Evolutionary conservation across 805 yeast species (phyloP).

Genomic region (Zygoascus ofunaensis): DNA sequence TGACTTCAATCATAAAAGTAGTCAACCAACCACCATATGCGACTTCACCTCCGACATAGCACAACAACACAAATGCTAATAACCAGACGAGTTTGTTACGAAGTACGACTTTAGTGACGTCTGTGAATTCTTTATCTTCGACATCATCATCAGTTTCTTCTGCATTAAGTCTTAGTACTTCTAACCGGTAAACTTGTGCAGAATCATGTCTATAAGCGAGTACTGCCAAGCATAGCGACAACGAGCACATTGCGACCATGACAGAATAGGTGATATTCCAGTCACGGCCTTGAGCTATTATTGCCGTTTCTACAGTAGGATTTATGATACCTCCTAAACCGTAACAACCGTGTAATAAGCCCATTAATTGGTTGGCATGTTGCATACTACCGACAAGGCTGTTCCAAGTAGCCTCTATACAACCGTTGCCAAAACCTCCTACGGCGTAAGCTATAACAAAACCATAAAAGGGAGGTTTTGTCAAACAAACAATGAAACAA

Average conservation of each 20-base stretch:
- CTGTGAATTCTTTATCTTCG: not conserved
- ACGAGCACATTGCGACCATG: slow-evolving; percentile 33
- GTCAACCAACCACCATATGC: slow-evolving; percentile 63
- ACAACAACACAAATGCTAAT: slow-evolving; percentile 45
- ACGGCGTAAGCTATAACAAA: slow-evolving; percentile 34
- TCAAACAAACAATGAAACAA: slow-evolving; percentile 33
- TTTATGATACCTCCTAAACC: slow-evolving; percentile 66
- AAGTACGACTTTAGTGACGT: slow-evolving; percentile 2
- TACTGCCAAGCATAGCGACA: slow-evolving; percentile 28
- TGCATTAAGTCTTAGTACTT: not conserved
- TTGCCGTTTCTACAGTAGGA: slow-evolving; percentile 53
- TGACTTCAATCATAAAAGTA: slow-evolving; percentile 48
- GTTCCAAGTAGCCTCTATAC: slow-evolving; percentile 46
- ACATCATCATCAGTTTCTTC: not conserved
- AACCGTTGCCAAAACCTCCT: slow-evolving; percentile 48
- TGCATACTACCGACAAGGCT: slow-evolving; percentile 40
- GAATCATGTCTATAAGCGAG: slow-evolving; percentile 36
- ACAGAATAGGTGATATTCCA: slow-evolving; percentile 50
- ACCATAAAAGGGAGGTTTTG: slow-evolving; percentile 35
- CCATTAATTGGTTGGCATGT: slow-evolving; percentile 50
- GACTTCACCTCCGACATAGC: slow-evolving; percentile 64
- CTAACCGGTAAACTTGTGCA: slow-evolving; percentile 8
- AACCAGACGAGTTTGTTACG: slow-evolving; percentile 28
- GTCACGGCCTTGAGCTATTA: slow-evolving; percentile 38
- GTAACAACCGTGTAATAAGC: slow-evolving; percentile 57